A percentile compares a stretch with the other conserved stretches of the same genome.
Evolutionary conservation across 768 basidiomycete species (phyloP).

Genomic region (Trametes cubensis): DNA sequence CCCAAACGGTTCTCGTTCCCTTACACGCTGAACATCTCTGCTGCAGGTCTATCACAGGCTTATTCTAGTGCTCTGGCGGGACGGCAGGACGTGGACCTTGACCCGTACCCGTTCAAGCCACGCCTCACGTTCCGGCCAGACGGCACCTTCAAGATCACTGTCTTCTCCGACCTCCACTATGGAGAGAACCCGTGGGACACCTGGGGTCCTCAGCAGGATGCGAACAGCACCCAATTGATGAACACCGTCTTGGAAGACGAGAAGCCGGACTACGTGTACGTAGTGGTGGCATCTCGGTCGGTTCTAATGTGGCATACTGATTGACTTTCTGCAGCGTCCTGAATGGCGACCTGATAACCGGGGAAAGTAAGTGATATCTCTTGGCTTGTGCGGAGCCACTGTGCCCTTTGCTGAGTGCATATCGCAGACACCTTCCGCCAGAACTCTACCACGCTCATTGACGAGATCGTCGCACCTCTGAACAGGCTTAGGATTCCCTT

Average conservation of each 20-base stretch:
- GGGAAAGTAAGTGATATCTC: conserved; percentile 51
- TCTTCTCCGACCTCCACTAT: conserved; percentile 77
- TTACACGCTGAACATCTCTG: background rate
- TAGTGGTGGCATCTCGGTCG: background rate
- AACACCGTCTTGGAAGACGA: conserved; percentile 56
- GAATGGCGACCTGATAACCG: conserved; percentile 76
- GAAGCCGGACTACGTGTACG: conserved; percentile 71
- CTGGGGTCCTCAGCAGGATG: conserved; percentile 71
- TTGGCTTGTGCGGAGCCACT: too few relatives aligned
- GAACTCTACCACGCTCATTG: conserved; percentile 68
- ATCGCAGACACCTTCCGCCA: conserved; percentile 57
- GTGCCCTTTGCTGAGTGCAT: background rate
- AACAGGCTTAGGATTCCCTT: conserved; percentile 62
- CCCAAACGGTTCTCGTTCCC: background rate
- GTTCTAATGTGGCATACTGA: background rate
- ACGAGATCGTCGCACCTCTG: conserved; percentile 63
- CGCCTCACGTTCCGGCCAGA: conserved; percentile 58
- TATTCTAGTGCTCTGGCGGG: background rate
- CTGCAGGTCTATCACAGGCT: background rate
- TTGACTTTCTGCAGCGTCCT: conserved; percentile 49
- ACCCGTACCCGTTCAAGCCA: conserved; percentile 51
- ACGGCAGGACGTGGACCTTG: conserved; percentile 24
- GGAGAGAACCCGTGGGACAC: conserved; percentile 74
- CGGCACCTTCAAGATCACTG: conserved; percentile 70
- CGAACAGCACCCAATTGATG: conserved; percentile 63